Base-by-base conservation (phyloP, 306 rosid genomes). In the Pyrus communis region DNA sequence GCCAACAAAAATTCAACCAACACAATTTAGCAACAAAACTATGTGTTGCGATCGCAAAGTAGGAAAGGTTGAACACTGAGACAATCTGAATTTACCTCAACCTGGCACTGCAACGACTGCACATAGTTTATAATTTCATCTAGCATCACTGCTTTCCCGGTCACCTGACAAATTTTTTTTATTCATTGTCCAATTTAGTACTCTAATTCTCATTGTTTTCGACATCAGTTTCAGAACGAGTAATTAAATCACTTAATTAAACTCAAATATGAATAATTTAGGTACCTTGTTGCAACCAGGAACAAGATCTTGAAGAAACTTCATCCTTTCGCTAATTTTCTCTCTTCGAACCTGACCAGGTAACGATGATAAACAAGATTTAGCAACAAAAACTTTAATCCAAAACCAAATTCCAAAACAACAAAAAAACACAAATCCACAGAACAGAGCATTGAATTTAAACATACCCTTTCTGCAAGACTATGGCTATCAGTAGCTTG, bases 401-500 rank as follows among this genome's bases (percentile, higher is more conserved):
- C 30, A 28, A 42, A 67, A 58, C 7, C 33, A 52, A 64, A 31
- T 1, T 64, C 18, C 11, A 21, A 21, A 5, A 10, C 27, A 72
- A 71, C 7, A 27, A 12, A 7, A 38, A 38, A 38, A 35, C 8
- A 35, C 2, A 6, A 35, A 40, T 21, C 33, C 10, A 18, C 3
- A 76, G 31, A 10, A 25, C 55, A 54, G 6, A 40, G 30, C 30
- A 23, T 54, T 66, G 33, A n/a, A 61, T 9, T 42, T 42, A 10
- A 42, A 42, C 84, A 66, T 88, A 93, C 98, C 58, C 98, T 87
- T 78, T 93, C 98, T 40, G 98, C 98, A 68, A 93, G 91, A 81
- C 98, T 93, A 74, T 93, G 98, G 84, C 96, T 91, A 85, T 93
- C 97, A 67, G 97, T 93, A 67, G 98, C 98, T 81, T 93, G 98